These are phyloP conservation scores for Begonia fuchsioides DNA, from an alignment of 306 rosid genomes.

Conservation along the genomic window DNA sequence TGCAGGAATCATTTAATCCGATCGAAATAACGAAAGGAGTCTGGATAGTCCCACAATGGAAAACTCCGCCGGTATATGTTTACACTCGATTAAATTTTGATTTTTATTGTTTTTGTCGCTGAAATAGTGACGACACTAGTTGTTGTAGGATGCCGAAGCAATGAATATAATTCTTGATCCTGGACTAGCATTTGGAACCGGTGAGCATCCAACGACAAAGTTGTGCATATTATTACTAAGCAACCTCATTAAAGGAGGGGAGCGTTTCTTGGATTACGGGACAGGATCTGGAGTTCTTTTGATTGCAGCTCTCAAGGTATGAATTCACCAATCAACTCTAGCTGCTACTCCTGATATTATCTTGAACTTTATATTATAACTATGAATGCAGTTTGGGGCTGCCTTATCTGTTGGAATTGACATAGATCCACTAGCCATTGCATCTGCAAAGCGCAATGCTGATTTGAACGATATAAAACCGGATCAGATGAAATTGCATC, in stretches of 20 bases:
- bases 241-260: conserved; percentile 55
- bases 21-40: conserved; percentile 51
- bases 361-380: conserved; percentile 11
- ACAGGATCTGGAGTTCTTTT: conserved; percentile 94
- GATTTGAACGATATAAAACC: conserved; percentile 53
- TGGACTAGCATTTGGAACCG: conserved; percentile 86
- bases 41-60: conserved; percentile 88
- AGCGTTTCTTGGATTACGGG: conserved; percentile 70
- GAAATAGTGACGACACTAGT: neutral
- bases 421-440: conserved; percentile 66
- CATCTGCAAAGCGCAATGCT: conserved; percentile 61
- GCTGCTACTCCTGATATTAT: neutral
- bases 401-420: conserved; percentile 69
- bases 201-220: conserved; percentile 74
- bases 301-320: conserved; percentile 76
- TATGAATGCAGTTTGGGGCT: conserved; percentile 56
- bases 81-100: neutral
- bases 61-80: conserved; percentile 45
- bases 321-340: conserved; percentile 6
- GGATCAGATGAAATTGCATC: conserved; percentile 44
- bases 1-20: conserved; percentile 66
- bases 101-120: neutral
- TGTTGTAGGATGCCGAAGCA: conserved; percentile 48
- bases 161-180: conserved; percentile 73
- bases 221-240: conserved; percentile 65